These are phyloP conservation scores for Myrica gale DNA, from an alignment of 306 rosid genomes.

Conservation along the genomic window DNA sequence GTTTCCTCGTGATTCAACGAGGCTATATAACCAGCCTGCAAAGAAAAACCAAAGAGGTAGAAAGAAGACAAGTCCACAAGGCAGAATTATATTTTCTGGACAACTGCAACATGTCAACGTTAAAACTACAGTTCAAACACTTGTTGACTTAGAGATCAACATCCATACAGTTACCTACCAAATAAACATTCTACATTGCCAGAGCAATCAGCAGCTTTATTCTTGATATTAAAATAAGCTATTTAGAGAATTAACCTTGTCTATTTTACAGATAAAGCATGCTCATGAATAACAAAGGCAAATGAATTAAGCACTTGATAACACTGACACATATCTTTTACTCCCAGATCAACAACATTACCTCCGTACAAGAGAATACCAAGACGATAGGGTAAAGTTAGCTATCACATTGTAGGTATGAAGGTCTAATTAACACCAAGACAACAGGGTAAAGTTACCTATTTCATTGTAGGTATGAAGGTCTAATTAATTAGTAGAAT, in stretches of 20 bases:
- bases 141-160: background rate
- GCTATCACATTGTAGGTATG: too few relatives aligned
- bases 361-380: background rate
- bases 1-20: slow-evolving; percentile 85
- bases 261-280: background rate
- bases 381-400: too few relatives aligned
- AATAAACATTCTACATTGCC: background rate
- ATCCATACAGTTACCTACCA: background rate
- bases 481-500: too few relatives aligned
- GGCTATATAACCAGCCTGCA: slow-evolving; percentile 70
- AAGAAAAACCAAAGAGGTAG: background rate
- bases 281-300: background rate
- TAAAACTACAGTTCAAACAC: background rate
- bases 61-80: background rate
- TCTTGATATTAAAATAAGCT: background rate
- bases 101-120: background rate
- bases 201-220: background rate
- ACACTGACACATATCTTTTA: background rate
- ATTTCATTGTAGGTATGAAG: background rate
- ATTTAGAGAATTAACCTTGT: background rate
- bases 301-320: background rate
- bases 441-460: background rate
- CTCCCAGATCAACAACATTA: background rate
- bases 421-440: background rate
- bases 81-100: background rate